Conservation (phyloP, 768 basidiomycete genomes). For the Suillus americanus region DNA sequence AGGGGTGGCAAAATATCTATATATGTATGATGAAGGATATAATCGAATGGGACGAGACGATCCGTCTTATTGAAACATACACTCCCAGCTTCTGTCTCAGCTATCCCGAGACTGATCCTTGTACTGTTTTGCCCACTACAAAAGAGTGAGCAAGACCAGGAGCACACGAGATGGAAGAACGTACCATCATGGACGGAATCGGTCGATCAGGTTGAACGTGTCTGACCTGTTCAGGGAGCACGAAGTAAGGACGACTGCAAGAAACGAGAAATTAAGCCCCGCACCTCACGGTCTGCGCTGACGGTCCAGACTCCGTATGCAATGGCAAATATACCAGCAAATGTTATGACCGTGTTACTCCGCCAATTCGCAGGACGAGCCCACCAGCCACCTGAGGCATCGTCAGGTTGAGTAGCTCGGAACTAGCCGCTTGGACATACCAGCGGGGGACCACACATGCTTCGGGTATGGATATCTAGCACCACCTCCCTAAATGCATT, state of each 20-base stretch:
- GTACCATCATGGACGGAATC: slow-evolving; percentile 79
- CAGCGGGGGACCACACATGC: slow-evolving; percentile 92
- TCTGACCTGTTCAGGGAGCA: slow-evolving; percentile 45
- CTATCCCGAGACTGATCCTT: slow-evolving; percentile 24
- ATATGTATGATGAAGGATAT: not conserved
- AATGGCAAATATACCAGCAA: slow-evolving; percentile 64
- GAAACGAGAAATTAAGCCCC: slow-evolving; percentile 22
- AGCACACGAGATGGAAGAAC: slow-evolving; percentile 23
- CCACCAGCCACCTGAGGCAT: slow-evolving; percentile 88
- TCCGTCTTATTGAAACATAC: not conserved
- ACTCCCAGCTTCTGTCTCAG: not conserved
- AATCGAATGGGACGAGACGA: not conserved
- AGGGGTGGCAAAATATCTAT: not conserved
- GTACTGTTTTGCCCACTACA: slow-evolving; percentile 54
- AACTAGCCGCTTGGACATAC: slow-evolving; percentile 37
- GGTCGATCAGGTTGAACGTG: slow-evolving; percentile 58
- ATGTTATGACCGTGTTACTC: slow-evolving; percentile 74
- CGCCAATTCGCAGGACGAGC: slow-evolving; percentile 88
- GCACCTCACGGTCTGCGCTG: slow-evolving; percentile 80
- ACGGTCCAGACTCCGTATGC: slow-evolving; percentile 69
- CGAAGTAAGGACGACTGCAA: not conserved
- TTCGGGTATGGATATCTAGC: slow-evolving; percentile 91
- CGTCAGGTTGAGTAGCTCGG: slow-evolving; percentile 5
- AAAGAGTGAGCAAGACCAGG: slow-evolving; percentile 6
- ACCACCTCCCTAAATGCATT: slow-evolving; percentile 64